These are phyloP conservation scores for Ceratocystis variospora DNA, from an alignment of 2,329 filamentous ascomycete genomes.

Conservation along the genomic window DNA sequence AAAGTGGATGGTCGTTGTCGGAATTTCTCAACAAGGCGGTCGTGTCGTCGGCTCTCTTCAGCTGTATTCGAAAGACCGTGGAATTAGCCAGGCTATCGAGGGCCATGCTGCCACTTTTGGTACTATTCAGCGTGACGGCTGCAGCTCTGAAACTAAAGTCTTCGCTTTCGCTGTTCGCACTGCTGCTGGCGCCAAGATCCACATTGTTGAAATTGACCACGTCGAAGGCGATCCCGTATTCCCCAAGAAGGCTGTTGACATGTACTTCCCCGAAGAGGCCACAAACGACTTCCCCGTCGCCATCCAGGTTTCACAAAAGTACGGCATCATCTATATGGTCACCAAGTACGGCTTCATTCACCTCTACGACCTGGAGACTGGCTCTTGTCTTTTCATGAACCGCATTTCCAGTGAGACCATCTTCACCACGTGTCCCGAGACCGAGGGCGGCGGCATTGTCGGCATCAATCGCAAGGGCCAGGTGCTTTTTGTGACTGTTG, in stretches of 20 bases:
- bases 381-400: constrained; percentile 97
- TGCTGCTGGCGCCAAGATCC: constrained; percentile 69
- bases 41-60: constrained; percentile 95
- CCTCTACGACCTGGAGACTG: constrained; percentile 92
- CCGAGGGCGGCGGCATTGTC: constrained; percentile 73
- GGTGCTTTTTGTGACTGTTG: constrained; percentile 83
- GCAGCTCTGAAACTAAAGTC: constrained; percentile 79
- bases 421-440: constrained; percentile 81
- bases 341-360: constrained; percentile 99
- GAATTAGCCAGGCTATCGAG: constrained; percentile 95
- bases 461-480: constrained; percentile 97
- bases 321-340: constrained; percentile 91
- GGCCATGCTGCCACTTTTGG: constrained; percentile 93
- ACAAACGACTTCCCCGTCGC: constrained; percentile 96
- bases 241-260: constrained; percentile 89
- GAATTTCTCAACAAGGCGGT: constrained; percentile 84
- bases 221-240: constrained; percentile 78
- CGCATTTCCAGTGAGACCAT: constrained; percentile 98
- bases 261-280: constrained; percentile 93
- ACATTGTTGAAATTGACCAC: constrained; percentile 96
- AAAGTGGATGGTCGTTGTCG: constrained; percentile 97
- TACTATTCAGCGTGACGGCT: constrained; percentile 75
- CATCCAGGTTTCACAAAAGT: constrained; percentile 92
- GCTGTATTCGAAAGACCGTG: constrained; percentile 87
- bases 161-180: constrained; percentile 94